These are phyloP conservation scores for Citrus glauca DNA, from an alignment of 345 rosid species.

Conservation along the genomic window DNA sequence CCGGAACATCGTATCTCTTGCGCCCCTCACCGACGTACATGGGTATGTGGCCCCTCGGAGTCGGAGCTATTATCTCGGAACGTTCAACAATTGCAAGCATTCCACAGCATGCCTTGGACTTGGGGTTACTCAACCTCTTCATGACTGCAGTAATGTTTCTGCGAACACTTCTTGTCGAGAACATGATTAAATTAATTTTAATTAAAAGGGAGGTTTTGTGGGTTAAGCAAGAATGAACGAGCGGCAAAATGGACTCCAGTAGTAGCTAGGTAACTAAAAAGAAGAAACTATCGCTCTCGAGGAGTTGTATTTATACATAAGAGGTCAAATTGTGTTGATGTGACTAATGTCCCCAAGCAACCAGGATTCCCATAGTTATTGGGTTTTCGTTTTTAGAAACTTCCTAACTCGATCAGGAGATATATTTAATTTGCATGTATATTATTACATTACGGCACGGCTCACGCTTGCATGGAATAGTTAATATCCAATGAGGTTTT, in stretches of 20 bases:
- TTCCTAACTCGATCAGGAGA: neutral
- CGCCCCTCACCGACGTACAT: conserved; percentile 5
- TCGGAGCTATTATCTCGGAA: neutral
- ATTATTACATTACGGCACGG: too few species aligned
- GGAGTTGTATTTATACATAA: too few species aligned
- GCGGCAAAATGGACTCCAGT: neutral
- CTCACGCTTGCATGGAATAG: too few species aligned
- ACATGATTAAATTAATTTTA: neutral
- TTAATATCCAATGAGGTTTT: too few species aligned
- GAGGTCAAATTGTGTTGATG: neutral
- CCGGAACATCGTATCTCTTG: conserved; percentile 3
- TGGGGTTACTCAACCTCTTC: neutral
- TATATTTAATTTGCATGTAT: neutral
- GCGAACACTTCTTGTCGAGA: neutral
- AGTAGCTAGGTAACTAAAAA: too few species aligned
- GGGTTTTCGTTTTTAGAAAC: neutral
- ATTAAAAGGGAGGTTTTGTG: neutral
- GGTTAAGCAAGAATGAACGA: neutral
- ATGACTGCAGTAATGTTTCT: neutral
- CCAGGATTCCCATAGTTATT: neutral
- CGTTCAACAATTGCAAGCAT: neutral
- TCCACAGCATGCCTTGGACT: neutral
- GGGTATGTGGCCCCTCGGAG: neutral
- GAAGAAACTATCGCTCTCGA: too few species aligned
- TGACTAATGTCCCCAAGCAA: neutral